phyloP scores from a whole-genome alignment of 164 flowering plant species.

The Magnolia sinica region DNA sequence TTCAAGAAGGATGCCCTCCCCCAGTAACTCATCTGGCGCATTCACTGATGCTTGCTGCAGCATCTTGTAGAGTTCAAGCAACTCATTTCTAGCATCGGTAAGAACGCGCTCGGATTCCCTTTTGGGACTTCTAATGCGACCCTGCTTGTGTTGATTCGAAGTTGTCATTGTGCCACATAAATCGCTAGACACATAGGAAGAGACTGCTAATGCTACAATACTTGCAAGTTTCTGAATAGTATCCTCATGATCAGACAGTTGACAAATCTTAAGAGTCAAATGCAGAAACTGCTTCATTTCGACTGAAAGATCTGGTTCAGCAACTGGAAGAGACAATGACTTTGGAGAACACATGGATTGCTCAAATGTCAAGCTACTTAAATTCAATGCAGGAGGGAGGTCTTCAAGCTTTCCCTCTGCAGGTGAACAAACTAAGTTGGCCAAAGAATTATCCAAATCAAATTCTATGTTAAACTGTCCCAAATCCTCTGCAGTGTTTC shows the following conservation, averaged over 20 bases:
- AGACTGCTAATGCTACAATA: slow-evolving; percentile 51
- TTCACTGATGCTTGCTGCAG: slow-evolving; percentile 34
- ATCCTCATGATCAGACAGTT: slow-evolving; percentile 36
- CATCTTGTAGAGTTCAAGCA: slow-evolving; percentile 45
- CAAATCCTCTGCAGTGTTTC: slow-evolving; percentile 93
- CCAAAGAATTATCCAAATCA: slow-evolving; percentile 82
- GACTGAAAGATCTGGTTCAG: slow-evolving; percentile 45
- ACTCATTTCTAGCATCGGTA: slow-evolving; percentile 52
- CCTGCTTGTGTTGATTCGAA: slow-evolving; percentile 25
- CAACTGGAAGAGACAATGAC: slow-evolving; percentile 38
- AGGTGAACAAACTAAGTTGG: slow-evolving; percentile 57
- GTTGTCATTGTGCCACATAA: slow-evolving; percentile 19
- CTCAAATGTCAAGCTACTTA: slow-evolving; percentile 44
- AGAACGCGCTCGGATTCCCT: slow-evolving; percentile 30
- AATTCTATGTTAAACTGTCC: slow-evolving; percentile 93
- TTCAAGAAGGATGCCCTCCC: slow-evolving; percentile 38
- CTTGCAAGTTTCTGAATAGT: slow-evolving; percentile 30
- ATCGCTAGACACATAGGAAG: slow-evolving; percentile 40
- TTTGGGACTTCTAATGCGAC: slow-evolving; percentile 8
- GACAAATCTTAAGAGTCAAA: slow-evolving; percentile 48
- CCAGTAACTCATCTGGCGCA: slow-evolving; percentile 27
- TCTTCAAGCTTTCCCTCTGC: slow-evolving; percentile 86
- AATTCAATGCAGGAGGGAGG: slow-evolving; percentile 68
- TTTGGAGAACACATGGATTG: slow-evolving; percentile 49
- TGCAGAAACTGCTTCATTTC: slow-evolving; percentile 58